phyloP scores from a whole-genome alignment of 305 asterid genomes.

The Fraxinus floribunda region DNA sequence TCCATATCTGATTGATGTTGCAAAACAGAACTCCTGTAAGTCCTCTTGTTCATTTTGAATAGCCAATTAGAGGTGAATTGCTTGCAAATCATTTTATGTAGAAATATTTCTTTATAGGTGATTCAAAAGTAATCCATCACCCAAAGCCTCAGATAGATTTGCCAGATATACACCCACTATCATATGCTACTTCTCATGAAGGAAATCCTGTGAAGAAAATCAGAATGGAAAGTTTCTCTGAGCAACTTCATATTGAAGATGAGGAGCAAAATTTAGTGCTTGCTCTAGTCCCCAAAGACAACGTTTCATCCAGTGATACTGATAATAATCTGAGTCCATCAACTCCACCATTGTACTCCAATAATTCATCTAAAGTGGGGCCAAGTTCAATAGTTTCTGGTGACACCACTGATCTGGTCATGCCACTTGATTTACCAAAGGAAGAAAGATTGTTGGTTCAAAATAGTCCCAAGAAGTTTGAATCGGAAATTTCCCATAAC shows the following conservation, averaged over 20 bases:
- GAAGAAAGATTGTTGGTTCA: constrained; percentile 20
- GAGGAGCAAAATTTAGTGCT: background rate
- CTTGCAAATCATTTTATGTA: constrained; percentile 8
- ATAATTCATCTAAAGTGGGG: constrained; percentile 22
- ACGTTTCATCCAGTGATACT: constrained; percentile 29
- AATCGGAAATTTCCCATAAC: constrained; percentile 15
- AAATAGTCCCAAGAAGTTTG: constrained; percentile 21
- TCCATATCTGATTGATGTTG: constrained; percentile 69
- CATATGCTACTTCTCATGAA: constrained; percentile 7
- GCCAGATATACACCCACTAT: constrained; percentile 22
- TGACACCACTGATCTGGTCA: constrained; percentile 14
- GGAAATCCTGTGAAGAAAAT: constrained; percentile 9
- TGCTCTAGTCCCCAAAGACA: constrained; percentile 11
- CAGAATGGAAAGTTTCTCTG: constrained; percentile 18
- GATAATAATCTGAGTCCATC: constrained; percentile 25
- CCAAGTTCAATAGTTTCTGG: constrained; percentile 25
- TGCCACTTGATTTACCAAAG: constrained; percentile 11
- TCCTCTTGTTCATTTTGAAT: background rate
- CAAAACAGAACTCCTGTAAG: constrained; percentile 40
- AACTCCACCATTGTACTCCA: constrained; percentile 21
- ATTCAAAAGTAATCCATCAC: constrained; percentile 25
- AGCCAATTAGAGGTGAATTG: background rate
- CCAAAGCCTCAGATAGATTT: constrained; percentile 29
- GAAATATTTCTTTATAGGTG: constrained; percentile 33
- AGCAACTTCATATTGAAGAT: constrained; percentile 25